These are phyloP conservation scores for Fusarium drepaniforme DNA, from an alignment of 2,329 filamentous ascomycete species.

Conservation along the genomic window DNA sequence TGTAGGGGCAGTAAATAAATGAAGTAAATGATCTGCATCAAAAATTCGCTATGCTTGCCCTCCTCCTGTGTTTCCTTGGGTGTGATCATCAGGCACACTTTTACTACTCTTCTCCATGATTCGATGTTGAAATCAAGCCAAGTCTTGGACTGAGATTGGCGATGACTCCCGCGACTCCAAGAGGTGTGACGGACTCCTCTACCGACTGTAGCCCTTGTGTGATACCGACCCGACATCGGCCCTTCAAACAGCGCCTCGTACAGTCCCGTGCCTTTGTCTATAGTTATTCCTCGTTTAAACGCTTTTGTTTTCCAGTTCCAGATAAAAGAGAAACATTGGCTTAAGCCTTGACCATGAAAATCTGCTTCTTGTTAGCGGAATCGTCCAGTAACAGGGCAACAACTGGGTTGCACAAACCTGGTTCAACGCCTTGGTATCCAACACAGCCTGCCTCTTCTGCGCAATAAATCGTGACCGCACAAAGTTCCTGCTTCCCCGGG, in stretches of 20 bases:
- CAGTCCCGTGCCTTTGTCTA: constrained; percentile 8
- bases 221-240: not conserved
- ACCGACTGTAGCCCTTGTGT: not conserved
- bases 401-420: constrained; percentile 74
- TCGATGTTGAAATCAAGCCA: not conserved
- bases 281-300: not conserved
- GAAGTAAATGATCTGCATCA: constrained; percentile 13
- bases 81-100: constrained; percentile 23
- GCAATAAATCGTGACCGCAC: constrained; percentile 87
- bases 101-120: not conserved
- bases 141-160: not conserved
- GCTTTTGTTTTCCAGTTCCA: constrained; percentile 10
- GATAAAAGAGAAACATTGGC: not conserved
- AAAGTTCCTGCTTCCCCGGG: constrained; percentile 73
- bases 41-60: not conserved
- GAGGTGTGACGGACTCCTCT: constrained; percentile 4
- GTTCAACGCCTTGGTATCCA: constrained; percentile 85
- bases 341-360: constrained; percentile 75
- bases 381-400: constrained; percentile 26
- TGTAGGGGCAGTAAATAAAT: constrained; percentile 24
- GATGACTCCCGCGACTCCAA: not conserved
- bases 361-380: constrained; percentile 56
- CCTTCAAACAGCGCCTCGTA: not conserved
- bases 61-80: not conserved
- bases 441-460: constrained; percentile 86